Evolutionary conservation across 75 land plant species (phyloP), one percentile per base, ranked within the genome.

Genomic region (Picea glauca): DNA sequence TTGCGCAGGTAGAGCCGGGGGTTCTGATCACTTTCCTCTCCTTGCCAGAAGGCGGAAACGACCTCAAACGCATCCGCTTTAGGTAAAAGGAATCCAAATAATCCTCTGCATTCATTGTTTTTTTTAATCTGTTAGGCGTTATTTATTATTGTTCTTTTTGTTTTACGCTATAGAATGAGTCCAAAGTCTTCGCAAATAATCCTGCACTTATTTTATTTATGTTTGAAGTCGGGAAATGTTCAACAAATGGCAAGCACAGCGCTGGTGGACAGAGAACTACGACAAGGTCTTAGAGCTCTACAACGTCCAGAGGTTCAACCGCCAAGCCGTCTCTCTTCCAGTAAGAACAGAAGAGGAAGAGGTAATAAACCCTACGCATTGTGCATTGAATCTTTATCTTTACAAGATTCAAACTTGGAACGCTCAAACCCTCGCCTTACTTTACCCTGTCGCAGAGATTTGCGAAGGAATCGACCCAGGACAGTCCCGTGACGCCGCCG

Each of bases 181-280:
- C 56, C 56, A 50, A 50, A 50, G 12, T 50, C 4, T 50, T 50
- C 56, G 12, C 11, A 4, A 50, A 50, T 50, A 50, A 50, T 50
- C 11, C 54, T 26, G 1, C 54, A 12, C 9, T 21, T 74, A 46
- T 58, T 59, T 64, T 21, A 14, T 57, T 73, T 12, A 23, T 75
- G 32, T 81, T 13, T 74, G 23, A 77, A 94, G 99, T 74, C 93
- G 99, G 13, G 98, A 97, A 40, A 81, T 97, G 84, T 97, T 95
- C 79, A 93, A 91, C 89, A 97, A 93, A 72, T 88, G 90, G 91
- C 94, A 95, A 89, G 99, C 99, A 40, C 99, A 97, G 62, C 76
- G 88, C 35, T 97, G 99, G 99, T 97, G 99, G 99, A 83, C 96
- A 11, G 96, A 97, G 75, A 97, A 95, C 80, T 93, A 94, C 80